Percentiles rank a stretch among this genome's conserved stretches.
Evolutionary conservation across 176 grass and related monocot species (phyloP).

Genomic region (Hsuehochloa calcarea): DNA sequence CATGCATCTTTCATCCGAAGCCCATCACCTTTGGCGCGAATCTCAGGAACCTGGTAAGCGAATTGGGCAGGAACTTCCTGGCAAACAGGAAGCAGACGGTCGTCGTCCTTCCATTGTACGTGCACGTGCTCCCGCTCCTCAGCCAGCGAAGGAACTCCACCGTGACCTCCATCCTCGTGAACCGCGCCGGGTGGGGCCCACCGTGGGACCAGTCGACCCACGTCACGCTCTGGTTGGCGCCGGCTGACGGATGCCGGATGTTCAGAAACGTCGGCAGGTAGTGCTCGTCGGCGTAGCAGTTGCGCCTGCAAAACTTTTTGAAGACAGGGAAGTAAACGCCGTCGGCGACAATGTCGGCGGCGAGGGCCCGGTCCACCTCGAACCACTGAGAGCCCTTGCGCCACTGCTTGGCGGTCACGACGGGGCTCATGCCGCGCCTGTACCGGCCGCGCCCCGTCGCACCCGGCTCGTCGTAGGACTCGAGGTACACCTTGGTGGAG

Average conservation of each 20-base stretch:
- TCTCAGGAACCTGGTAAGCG: conserved; percentile 59
- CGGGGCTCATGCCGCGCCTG: conserved; percentile 41
- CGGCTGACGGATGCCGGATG: background rate
- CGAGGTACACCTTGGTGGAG: conserved; percentile 43
- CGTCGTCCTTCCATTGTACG: conserved; percentile 51
- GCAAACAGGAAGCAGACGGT: conserved; percentile 70
- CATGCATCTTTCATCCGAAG: conserved; percentile 33
- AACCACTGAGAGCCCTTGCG: conserved; percentile 84
- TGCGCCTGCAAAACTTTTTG: conserved; percentile 38
- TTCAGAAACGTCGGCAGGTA: conserved; percentile 61
- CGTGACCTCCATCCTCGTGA: conserved; percentile 53
- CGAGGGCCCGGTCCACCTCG: conserved; percentile 50
- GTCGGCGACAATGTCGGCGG: conserved; percentile 43
- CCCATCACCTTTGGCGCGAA: conserved; percentile 72
- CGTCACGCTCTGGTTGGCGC: conserved; percentile 42
- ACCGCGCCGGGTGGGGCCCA: conserved; percentile 56
- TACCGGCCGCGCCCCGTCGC: conserved; percentile 51
- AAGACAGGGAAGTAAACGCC: conserved; percentile 51
- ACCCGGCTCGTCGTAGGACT: conserved; percentile 50
- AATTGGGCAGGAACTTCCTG: conserved; percentile 65
- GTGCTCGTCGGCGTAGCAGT: conserved; percentile 76
- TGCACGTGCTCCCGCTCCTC: conserved; percentile 41
- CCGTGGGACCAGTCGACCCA: conserved; percentile 81
- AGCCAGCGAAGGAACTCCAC: conserved; percentile 54
- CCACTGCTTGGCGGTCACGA: conserved; percentile 39